A percentile compares a stretch with the other conserved stretches of the same genome.
phyloP scores from a whole-genome alignment of 768 basidiomycete species.

The Scleroderma bovista region DNA sequence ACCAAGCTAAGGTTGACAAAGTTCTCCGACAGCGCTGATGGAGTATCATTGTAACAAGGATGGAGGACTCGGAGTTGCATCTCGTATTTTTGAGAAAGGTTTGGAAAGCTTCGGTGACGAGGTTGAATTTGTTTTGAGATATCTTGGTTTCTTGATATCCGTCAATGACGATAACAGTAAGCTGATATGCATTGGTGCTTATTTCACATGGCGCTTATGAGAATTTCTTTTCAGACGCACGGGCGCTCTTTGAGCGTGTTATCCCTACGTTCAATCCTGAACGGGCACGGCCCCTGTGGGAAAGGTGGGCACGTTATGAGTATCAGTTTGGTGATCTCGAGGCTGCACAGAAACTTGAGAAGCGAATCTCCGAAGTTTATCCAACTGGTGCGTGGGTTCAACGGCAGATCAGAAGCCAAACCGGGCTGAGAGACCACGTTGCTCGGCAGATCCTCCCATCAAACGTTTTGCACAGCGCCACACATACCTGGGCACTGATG shows the following conservation, averaged over 20 bases:
- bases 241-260: conserved; percentile 90
- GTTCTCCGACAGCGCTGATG: conserved; percentile 65
- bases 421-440: neutral
- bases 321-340: conserved; percentile 93
- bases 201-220: conserved; percentile 2
- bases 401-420: neutral
- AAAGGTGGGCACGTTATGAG: conserved; percentile 92
- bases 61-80: conserved; percentile 65
- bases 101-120: conserved; percentile 79
- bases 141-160: conserved; percentile 88
- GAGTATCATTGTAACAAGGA: conserved; percentile 90
- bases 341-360: conserved; percentile 83
- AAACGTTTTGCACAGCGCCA: conserved; percentile 88
- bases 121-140: conserved; percentile 79
- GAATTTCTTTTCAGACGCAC: conserved; percentile 60
- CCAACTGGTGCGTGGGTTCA: conserved; percentile 56
- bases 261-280: conserved; percentile 74
- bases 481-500: conserved; percentile 67
- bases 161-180: conserved; percentile 94
- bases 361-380: conserved; percentile 82
- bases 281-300: conserved; percentile 84
- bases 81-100: conserved; percentile 91
- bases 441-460: conserved; percentile 69
- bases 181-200: conserved; percentile 22
- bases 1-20: conserved; percentile 2